phyloP scores from a whole-genome alignment of 805 yeast genomes.

The Zygosaccharomyces siamensis region DNA sequence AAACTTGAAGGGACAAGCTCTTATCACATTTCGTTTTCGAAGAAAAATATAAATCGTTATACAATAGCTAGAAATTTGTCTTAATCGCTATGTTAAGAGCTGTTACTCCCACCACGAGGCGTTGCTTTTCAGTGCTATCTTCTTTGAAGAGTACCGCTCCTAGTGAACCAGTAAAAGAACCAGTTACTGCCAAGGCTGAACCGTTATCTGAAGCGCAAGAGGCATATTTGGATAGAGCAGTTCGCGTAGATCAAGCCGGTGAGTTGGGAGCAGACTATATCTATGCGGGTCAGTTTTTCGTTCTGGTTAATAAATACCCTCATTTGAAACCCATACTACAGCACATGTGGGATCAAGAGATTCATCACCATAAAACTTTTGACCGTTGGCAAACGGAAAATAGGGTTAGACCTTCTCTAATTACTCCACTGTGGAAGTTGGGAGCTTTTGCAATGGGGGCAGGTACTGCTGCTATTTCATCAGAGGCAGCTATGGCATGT shows the following conservation, averaged over 20 bases:
- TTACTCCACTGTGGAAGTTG: conserved; percentile 89
- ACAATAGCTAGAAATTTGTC: neutral
- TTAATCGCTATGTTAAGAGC: neutral
- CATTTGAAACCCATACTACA: conserved; percentile 70
- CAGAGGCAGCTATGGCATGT: conserved; percentile 99
- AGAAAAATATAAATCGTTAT: neutral
- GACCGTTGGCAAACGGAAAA: conserved; percentile 67
- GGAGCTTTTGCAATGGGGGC: conserved; percentile 88
- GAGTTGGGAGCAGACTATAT: conserved; percentile 94
- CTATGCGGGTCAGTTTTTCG: conserved; percentile 83
- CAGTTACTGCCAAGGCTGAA: conserved; percentile 17
- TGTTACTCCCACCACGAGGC: neutral
- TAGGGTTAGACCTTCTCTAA: conserved; percentile 83
- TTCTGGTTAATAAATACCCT: conserved; percentile 65
- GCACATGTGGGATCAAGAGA: conserved; percentile 99
- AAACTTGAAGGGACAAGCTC: neutral
- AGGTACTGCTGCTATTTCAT: conserved; percentile 78
- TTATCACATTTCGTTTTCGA: neutral
- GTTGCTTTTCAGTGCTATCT: conserved; percentile 16
- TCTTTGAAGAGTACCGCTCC: conserved; percentile 11
- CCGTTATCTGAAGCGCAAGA: conserved; percentile 48
- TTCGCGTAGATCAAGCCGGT: conserved; percentile 97
- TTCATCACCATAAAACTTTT: conserved; percentile 84
- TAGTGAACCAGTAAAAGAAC: neutral
- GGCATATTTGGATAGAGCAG: conserved; percentile 66